phyloP scores from a whole-genome alignment of 1,284 basidiomycete species.

The Ceratobasidium theobromae region DNA sequence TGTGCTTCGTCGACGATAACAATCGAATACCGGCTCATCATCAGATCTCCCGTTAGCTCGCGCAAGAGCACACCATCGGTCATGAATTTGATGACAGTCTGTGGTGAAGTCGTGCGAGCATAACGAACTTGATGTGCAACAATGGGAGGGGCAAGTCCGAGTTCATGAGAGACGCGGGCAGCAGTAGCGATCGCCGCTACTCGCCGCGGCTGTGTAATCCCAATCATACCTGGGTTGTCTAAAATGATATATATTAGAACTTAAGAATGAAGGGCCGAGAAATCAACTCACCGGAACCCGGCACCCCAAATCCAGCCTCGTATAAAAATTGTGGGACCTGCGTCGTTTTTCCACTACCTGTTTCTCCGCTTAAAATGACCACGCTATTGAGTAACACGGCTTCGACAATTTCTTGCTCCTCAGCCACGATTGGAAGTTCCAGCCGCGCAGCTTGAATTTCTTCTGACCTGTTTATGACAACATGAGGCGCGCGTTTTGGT shows the following conservation, averaged over 20 bases:
- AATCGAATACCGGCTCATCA: conserved; percentile 88
- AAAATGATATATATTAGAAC: not conserved
- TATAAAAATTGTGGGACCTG: conserved; percentile 93
- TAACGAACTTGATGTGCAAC: conserved; percentile 98
- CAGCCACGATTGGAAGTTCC: conserved; percentile 85
- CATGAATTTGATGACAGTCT: conserved; percentile 98
- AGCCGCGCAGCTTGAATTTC: conserved; percentile 80
- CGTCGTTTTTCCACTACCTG: conserved; percentile 98
- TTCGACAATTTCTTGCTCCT: conserved; percentile 95
- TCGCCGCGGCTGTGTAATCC: conserved; percentile 94
- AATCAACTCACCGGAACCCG: conserved; percentile 64
- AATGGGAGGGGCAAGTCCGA: conserved; percentile 73
- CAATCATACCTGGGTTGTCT: conserved; percentile 99
- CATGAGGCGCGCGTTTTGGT: conserved; percentile 40
- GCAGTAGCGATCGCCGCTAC: conserved; percentile 98
- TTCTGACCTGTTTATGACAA: conserved; percentile 67
- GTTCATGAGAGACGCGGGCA: conserved; percentile 84
- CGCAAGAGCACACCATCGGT: conserved; percentile 96
- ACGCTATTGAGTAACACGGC: conserved; percentile 83
- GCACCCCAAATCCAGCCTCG: conserved; percentile 92
- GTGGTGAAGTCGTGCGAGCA: conserved; percentile 86
- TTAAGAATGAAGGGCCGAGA: not conserved
- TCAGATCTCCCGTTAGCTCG: conserved; percentile 89
- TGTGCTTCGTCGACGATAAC: conserved; percentile 98
- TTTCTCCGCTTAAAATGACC: conserved; percentile 77